Conservation (phyloP, 116 monocot species). For the Trichopus zeylanicus region DNA sequence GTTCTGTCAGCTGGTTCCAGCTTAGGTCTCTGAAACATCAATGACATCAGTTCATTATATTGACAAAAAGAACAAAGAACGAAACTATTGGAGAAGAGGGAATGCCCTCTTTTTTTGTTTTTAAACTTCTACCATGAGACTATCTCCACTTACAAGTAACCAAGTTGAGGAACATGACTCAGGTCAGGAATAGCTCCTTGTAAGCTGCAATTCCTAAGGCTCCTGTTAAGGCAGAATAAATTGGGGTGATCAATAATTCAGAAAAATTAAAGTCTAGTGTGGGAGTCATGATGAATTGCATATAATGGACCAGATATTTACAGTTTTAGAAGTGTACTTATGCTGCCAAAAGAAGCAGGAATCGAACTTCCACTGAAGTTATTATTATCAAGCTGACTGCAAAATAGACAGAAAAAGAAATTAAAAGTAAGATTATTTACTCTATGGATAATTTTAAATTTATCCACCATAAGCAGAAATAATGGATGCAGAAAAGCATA, state of each 20-base stretch:
- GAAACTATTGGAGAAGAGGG: neutral
- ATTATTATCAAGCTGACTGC: conserved; percentile 97
- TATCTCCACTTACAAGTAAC: conserved; percentile 63
- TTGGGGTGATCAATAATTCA: neutral
- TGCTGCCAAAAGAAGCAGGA: conserved; percentile 65
- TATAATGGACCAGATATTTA: conserved; percentile 24
- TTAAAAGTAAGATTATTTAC: neutral
- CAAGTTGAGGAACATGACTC: conserved; percentile 62
- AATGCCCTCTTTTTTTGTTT: neutral
- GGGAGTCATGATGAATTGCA: too few relatives aligned
- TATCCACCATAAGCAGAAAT: too few relatives aligned
- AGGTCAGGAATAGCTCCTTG: conserved; percentile 83
- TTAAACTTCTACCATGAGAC: neutral
- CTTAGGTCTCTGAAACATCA: conserved; percentile 79
- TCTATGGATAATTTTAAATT: neutral
- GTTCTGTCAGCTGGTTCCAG: conserved; percentile 68
- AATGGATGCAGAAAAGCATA: too few relatives aligned
- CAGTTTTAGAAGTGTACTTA: conserved; percentile 72
- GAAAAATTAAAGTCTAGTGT: neutral
- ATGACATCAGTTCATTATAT: neutral
- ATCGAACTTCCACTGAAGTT: conserved; percentile 81
- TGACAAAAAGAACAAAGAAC: neutral
- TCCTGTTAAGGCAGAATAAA: conserved; percentile 40
- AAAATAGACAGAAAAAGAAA: conserved; percentile 11
- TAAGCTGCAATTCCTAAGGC: conserved; percentile 83